Evolutionary conservation across 2,329 filamentous ascomycete genomes (phyloP).

Genomic region (Calonectria pauciramosa): DNA sequence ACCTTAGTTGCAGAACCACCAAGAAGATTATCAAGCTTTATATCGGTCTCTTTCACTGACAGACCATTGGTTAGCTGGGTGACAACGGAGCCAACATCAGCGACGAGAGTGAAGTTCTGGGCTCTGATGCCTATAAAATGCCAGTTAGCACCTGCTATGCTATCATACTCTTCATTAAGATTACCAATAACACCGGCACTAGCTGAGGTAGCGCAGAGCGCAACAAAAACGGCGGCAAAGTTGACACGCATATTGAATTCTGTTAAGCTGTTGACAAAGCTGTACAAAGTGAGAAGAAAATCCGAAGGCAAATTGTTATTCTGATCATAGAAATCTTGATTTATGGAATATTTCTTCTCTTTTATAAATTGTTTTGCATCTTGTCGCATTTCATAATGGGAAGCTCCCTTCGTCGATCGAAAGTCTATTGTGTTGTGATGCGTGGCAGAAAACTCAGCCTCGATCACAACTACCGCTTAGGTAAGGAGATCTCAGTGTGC

Average conservation of each 20-base stretch:
- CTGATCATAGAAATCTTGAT: not conserved
- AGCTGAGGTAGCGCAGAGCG: not conserved
- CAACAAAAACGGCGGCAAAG: not conserved
- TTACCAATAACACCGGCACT: not conserved
- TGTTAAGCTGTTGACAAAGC: not conserved
- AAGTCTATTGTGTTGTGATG: not conserved
- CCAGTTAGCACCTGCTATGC: not conserved
- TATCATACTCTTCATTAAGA: not conserved
- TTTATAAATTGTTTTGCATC: not conserved
- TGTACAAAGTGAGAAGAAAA: not conserved
- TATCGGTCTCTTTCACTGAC: not conserved
- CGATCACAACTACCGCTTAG: not conserved
- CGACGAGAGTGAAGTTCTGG: not conserved
- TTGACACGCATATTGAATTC: not conserved
- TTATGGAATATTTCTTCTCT: not conserved
- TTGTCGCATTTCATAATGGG: not conserved
- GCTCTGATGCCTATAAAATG: not conserved
- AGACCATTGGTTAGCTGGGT: not conserved
- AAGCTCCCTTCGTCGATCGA: not conserved
- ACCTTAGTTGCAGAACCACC: not conserved
- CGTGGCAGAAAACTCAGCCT: not conserved
- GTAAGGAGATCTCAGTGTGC: not conserved
- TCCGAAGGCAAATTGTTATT: not conserved
- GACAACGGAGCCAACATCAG: not conserved
- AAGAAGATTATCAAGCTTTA: not conserved